Evolutionary conservation across 2,329 filamentous ascomycete genomes (phyloP).

Genomic region (Exophiala viscosa): DNA sequence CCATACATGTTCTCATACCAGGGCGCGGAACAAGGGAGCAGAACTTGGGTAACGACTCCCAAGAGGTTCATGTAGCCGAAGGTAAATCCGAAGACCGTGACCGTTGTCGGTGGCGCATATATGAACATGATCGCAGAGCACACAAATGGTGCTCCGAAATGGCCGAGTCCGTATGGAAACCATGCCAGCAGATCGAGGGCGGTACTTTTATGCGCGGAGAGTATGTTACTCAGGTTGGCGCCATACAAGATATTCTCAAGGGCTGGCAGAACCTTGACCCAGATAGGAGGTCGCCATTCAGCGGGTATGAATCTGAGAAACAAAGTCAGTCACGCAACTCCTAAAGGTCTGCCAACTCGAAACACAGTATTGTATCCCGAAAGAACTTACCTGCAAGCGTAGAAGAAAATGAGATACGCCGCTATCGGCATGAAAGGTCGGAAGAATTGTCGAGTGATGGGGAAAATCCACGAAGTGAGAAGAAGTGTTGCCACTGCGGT

Average conservation of each 20-base stretch:
- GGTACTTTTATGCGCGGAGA: conserved; percentile 82
- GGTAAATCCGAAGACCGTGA: conserved; percentile 76
- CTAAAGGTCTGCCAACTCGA: no score
- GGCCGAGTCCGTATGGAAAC: conserved; percentile 87
- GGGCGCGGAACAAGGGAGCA: conserved; percentile 90
- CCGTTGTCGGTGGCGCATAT: conserved; percentile 79
- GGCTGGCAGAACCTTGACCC: conserved; percentile 89
- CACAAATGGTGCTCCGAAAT: conserved; percentile 81
- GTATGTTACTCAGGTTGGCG: conserved; percentile 90
- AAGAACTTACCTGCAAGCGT: conserved; percentile 76
- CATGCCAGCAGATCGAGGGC: conserved; percentile 84
- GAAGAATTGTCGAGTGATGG: conserved; percentile 85
- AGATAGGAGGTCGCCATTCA: conserved; percentile 86
- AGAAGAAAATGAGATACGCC: conserved; percentile 87
- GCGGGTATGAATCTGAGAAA: conserved; percentile 73
- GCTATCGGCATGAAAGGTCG: conserved; percentile 80
- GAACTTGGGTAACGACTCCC: conserved; percentile 80
- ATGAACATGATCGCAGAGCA: conserved; percentile 78
- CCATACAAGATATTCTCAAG: conserved; percentile 96
- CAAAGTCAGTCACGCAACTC: conserved; percentile 7
- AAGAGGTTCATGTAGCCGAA: conserved; percentile 92
- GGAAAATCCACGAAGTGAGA: conserved; percentile 69
- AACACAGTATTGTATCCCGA: neutral
- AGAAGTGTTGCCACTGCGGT: conserved; percentile 65
- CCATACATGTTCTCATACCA: conserved; percentile 97